Conservation (phyloP, 805 yeast species). For the Zygotorulaspora florentina region DNA sequence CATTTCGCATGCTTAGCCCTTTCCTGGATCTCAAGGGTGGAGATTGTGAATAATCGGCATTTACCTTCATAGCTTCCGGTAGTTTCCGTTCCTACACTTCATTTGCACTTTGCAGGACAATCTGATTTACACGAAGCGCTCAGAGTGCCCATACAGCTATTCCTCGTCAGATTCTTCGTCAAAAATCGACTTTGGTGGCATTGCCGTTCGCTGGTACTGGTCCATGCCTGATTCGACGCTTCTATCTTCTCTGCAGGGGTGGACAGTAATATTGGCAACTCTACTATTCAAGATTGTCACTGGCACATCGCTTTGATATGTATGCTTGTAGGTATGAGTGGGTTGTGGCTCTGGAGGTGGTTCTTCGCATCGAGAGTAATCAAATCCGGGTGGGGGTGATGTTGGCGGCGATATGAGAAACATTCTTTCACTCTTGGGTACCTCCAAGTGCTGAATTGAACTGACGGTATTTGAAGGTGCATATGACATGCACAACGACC, state of each 20-base stretch:
- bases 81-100: too few relatives aligned
- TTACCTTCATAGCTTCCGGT: too few relatives aligned
- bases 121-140: neutral
- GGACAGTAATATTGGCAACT: constrained; percentile 23
- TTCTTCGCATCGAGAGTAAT: constrained; percentile 38
- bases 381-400: constrained; percentile 42
- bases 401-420: constrained; percentile 42
- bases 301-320: constrained; percentile 5
- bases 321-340: neutral
- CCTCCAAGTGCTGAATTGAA: constrained; percentile 22
- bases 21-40: too few relatives aligned
- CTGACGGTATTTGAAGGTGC: constrained; percentile 16
- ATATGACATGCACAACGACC: constrained; percentile 9
- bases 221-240: constrained; percentile 1
- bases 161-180: constrained; percentile 27
- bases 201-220: constrained; percentile 30
- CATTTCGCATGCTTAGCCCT: too few relatives aligned
- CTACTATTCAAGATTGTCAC: constrained; percentile 17
- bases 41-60: too few relatives aligned
- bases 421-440: constrained; percentile 35
- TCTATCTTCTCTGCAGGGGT: constrained; percentile 13
- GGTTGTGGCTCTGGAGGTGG: constrained; percentile 25
- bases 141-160: neutral
- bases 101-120: too few relatives aligned
- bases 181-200: constrained; percentile 40